Evolutionary conservation across 306 rosid species (phyloP).

Genomic region (Trifolium pratense): DNA sequence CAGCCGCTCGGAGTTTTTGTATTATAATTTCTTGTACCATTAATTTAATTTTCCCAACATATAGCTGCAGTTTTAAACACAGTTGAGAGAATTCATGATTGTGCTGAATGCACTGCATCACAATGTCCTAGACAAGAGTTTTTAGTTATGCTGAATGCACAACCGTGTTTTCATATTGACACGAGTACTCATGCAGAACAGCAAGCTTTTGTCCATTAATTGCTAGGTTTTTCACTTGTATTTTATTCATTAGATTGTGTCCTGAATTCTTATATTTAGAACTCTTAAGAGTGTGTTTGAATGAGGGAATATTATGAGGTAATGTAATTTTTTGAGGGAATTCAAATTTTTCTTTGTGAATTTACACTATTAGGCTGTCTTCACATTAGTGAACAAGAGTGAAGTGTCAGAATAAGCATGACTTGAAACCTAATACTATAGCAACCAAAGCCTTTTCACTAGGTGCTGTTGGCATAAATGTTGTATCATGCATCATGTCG

Average conservation of each 20-base stretch:
- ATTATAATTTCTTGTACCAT: not conserved
- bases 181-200: not conserved
- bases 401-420: not conserved
- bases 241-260: not conserved
- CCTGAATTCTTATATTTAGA: not conserved
- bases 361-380: no score
- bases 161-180: not conserved
- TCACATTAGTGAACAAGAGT: not conserved
- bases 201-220: not conserved
- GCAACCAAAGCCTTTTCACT: not conserved
- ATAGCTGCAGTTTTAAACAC: not conserved
- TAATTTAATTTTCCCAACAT: not conserved
- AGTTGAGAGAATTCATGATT: not conserved
- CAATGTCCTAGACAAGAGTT: not conserved
- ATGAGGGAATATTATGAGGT: no score
- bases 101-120: not conserved
- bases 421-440: not conserved
- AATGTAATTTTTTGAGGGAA: no score
- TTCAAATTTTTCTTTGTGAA: no score
- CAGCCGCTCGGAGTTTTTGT: not conserved
- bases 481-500: not conserved
- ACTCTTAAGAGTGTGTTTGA: no score
- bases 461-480: not conserved
- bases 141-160: not conserved
- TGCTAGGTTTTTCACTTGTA: not conserved